These are phyloP conservation scores for Diaporthe nobilis DNA, from an alignment of 2,329 filamentous ascomycete genomes.

Conservation along the genomic window DNA sequence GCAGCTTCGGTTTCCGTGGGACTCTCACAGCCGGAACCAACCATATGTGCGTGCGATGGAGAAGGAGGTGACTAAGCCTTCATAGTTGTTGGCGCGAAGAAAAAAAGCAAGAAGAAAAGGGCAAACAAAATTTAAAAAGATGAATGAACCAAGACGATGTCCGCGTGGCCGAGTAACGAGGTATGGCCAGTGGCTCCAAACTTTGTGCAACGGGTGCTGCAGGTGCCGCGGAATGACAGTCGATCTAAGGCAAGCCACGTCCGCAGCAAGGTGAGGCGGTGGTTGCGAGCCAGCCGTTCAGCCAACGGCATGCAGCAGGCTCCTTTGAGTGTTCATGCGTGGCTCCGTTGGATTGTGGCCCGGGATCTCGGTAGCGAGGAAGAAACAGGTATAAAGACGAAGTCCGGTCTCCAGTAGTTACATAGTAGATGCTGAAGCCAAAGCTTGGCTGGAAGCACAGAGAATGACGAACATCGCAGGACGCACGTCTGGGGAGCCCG, in stretches of 20 bases:
- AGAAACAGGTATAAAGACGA: not conserved
- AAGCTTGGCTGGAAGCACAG: not conserved
- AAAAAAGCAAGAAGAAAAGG: not conserved
- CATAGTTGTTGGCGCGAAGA: no score
- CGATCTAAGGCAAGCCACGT: slow-evolving; percentile 17
- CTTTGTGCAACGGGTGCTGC: slow-evolving; percentile 19
- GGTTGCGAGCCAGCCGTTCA: not conserved
- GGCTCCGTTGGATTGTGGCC: slow-evolving; percentile 1
- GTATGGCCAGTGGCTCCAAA: not conserved
- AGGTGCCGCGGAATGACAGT: slow-evolving; percentile 23
- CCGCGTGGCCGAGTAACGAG: not conserved
- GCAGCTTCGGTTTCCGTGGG: not conserved
- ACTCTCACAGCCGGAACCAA: not conserved
- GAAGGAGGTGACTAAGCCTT: not conserved
- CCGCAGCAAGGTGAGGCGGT: not conserved
- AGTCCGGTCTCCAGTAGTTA: not conserved
- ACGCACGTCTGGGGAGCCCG: not conserved
- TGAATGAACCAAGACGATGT: not conserved
- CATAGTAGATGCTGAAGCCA: not conserved
- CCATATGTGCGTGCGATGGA: not conserved
- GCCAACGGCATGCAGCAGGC: slow-evolving; percentile 9
- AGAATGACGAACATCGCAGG: not conserved
- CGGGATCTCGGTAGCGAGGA: slow-evolving; percentile 6
- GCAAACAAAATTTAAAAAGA: no score
- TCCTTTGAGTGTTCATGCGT: slow-evolving; percentile 5